Evolutionary conservation across 192 early-diverging fungal species (phyloP), one percentile per base, ranked within the genome.

Genomic region (Phycomyces blakesleeanus): DNA sequence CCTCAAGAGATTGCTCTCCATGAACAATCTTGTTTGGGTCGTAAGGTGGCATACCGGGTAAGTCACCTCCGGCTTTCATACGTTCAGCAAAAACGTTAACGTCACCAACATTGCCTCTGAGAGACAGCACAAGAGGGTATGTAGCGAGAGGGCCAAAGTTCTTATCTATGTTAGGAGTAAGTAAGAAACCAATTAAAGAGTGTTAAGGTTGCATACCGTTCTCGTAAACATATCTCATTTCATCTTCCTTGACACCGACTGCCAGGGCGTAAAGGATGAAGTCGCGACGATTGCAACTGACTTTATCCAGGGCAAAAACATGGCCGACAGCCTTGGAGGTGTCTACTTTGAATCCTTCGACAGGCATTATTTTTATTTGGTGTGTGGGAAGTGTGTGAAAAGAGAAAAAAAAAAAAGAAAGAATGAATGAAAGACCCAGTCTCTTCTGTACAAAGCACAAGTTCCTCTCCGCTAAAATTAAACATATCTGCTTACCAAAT

Each of bases 201-300:
- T 41, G 34, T 3, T n/a, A n/a, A n/a, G n/a, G 38, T 10, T 64
- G 15, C 55, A 47, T 68, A 68, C 66, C 66, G 51, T 60, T 38
- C 76, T 92, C 90, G 70, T 89, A 92, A 20, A 84, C 74, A 61
- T 77, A 92, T 52, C 80, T 72, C 25, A 86, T 76, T 27, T 92
- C 89, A 26, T 73, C 69, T 18, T 69, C 69, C 37, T 71, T 68
- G 55, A 84, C 77, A 16, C 86, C 86, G 24, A 91, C 77, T 8
- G 87, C 81, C 18, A 90, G 60, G 10, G 89, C 87, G 57, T 92
- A 92, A n/a, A 92, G 67, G 52, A 90, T 78, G 7, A 87, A 69
- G 66, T 92, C 90, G 8, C 89, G 76, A 14, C 84, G 67, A 61
- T 85, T 89, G 67, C 78, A 89, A 6, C 64, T 49, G 66, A 79